These are phyloP conservation scores for Penicillium italicum DNA, from an alignment of 2,329 filamentous ascomycete species.

Conservation along the genomic window DNA sequence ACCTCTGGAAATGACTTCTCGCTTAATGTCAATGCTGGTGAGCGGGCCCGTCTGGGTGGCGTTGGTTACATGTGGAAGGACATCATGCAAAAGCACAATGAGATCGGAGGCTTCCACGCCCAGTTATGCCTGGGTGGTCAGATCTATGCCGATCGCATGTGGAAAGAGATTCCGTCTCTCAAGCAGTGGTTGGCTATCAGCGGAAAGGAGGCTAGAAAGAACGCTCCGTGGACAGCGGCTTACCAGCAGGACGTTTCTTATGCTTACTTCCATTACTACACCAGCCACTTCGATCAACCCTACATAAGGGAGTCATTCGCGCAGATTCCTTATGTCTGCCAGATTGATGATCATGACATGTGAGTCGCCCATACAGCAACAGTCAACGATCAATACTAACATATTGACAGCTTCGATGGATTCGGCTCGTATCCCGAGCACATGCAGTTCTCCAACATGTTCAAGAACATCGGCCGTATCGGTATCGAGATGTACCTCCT, in stretches of 20 bases:
- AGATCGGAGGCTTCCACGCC: constrained; percentile 92
- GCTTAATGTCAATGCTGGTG: constrained; percentile 77
- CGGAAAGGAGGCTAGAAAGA: constrained; percentile 89
- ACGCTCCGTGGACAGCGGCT: constrained; percentile 83
- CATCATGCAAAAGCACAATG: constrained; percentile 92
- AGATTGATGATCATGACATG: constrained; percentile 98
- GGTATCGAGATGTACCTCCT: constrained; percentile 97
- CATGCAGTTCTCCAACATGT: constrained; percentile 96
- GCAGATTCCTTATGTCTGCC: constrained; percentile 89
- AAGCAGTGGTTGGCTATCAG: constrained; percentile 94
- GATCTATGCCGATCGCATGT: constrained; percentile 90
- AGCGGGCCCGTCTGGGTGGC: constrained; percentile 80
- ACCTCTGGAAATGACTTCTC: constrained; percentile 97
- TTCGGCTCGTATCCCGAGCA: constrained; percentile 97
- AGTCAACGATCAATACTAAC: constrained; percentile 9
- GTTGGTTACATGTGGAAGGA: constrained; percentile 99
- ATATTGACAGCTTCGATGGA: constrained; percentile 72
- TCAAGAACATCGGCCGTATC: constrained; percentile 95
- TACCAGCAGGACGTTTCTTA: constrained; percentile 95
- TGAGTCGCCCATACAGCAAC: constrained; percentile 51
- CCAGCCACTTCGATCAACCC: constrained; percentile 95
- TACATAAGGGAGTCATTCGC: constrained; percentile 93
- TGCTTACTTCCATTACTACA: constrained; percentile 98
- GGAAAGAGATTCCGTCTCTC: constrained; percentile 90
- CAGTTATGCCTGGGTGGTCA: constrained; percentile 91